phyloP scores from a whole-genome alignment of 257 asterid species.

The Capsicum chinense region DNA sequence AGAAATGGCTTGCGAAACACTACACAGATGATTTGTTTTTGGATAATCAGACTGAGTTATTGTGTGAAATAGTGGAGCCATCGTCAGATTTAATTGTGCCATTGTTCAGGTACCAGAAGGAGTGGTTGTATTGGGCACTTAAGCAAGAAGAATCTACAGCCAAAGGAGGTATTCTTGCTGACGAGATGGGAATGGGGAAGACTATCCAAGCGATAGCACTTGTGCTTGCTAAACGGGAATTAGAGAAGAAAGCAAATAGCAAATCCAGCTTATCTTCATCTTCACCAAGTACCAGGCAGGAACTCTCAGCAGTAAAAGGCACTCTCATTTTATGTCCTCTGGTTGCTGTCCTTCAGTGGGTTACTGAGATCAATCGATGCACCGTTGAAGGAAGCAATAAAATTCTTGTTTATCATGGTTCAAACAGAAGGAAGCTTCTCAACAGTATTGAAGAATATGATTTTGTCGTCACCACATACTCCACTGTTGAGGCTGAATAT shows the following conservation, averaged over 20 bases:
- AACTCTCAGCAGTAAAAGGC: constrained; percentile 61
- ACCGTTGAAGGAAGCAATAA: constrained; percentile 74
- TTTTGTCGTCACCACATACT: constrained; percentile 86
- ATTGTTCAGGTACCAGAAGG: constrained; percentile 82
- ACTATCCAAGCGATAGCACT: constrained; percentile 93
- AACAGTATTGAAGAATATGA: constrained; percentile 68
- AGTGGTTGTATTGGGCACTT: constrained; percentile 94
- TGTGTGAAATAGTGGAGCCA: constrained; percentile 66
- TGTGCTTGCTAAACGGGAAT: constrained; percentile 73
- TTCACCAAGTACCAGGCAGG: constrained; percentile 52
- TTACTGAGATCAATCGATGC: constrained; percentile 77
- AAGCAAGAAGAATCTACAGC: constrained; percentile 79
- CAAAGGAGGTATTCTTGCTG: constrained; percentile 93
- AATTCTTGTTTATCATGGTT: constrained; percentile 86
- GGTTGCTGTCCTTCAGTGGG: constrained; percentile 91
- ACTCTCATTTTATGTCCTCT: constrained; percentile 90
- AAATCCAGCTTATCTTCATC: constrained; percentile 42
- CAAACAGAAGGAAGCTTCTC: constrained; percentile 61
- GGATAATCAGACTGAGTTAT: constrained; percentile 62
- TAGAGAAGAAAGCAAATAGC: constrained; percentile 42
- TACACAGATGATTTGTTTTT: constrained; percentile 46
- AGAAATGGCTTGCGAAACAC: constrained; percentile 68
- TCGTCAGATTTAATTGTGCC: constrained; percentile 77
- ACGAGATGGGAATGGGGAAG: constrained; percentile 99
- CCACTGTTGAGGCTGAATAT: constrained; percentile 82